Evolutionary conservation across 306 rosid genomes (phyloP).

Genomic region (Trifolium pratense): DNA sequence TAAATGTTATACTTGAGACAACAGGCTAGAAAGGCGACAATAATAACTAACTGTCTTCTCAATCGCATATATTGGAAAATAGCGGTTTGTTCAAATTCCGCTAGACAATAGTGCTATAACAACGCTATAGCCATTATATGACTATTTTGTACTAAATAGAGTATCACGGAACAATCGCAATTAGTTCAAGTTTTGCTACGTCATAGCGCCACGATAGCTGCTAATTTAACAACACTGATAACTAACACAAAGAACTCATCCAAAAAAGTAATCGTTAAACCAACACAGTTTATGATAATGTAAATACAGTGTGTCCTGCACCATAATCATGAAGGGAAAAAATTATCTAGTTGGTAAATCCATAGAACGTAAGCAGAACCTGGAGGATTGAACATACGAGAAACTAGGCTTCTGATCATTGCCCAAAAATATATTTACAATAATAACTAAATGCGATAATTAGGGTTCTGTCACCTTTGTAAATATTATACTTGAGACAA

Average conservation of each 20-base stretch:
- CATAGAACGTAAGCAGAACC: constrained; percentile 29
- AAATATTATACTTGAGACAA: constrained; percentile 19
- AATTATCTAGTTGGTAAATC: constrained; percentile 11
- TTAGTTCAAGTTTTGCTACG: too few relatives aligned
- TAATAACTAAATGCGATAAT: too few relatives aligned
- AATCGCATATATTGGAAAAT: too few relatives aligned
- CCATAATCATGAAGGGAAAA: constrained; percentile 23
- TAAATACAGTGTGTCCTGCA: constrained; percentile 89
- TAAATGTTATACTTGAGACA: constrained; percentile 19
- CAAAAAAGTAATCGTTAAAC: constrained; percentile 8
- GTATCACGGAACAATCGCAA: too few relatives aligned
- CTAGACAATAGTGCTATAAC: too few relatives aligned
- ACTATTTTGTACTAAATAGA: too few relatives aligned
- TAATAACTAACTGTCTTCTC: neutral
- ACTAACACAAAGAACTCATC: constrained; percentile 15
- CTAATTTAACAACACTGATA: neutral
- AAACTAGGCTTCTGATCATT: constrained; percentile 21
- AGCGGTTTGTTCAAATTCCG: too few relatives aligned
- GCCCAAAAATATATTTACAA: constrained; percentile 14
- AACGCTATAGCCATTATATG: too few relatives aligned
- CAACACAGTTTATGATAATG: constrained; percentile 48
- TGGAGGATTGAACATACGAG: constrained; percentile 1
- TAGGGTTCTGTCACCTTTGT: too few relatives aligned
- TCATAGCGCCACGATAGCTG: too few relatives aligned
- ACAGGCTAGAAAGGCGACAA: constrained; percentile 26